Base-by-base conservation (phyloP, 140 eudicot genomes). In the Stevia rebaudiana region DNA sequence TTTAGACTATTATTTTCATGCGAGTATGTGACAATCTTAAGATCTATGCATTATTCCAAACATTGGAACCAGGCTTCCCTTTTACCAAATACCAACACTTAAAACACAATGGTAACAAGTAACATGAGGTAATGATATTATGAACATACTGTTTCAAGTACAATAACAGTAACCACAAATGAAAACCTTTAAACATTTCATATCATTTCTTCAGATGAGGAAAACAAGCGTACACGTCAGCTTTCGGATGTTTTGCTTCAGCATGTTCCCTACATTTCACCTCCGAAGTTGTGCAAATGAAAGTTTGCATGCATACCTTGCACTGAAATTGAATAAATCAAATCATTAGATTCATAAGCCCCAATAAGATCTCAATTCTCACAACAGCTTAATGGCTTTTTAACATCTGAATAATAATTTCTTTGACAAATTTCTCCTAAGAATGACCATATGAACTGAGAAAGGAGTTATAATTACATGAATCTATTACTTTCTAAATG, bases 201-300 rank as follows among this genome's bases (percentile, higher is more conserved):
- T 41, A 8, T 84, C 84, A 84, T 57, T 82, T 82, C 79, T 84
- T 84, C 21, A 87, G 85, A 70, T 87, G 94, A 13, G 95, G 95
- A 56, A 87, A 87, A 60, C 95, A 87, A 0, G 89, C 58, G 23
- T 3, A 10, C 37, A 76, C 59, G 47, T 87, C 94, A 33, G 85
- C 73, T 56, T 86, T 83, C 30, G 91, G 95, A 67, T 86, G 95
- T 55, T 83, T 87, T 57, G 95, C 95, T 64, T 87, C 95, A 11
- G 95, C 95, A 68, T 87, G 95, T 56, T 87, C 95, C 83, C 76
- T 85, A 80, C 95, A 87, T 49, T 87, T 87, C 83, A 80, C 95
- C 73, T 87, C 95, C 0, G 94, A 78, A 5, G 95, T 86, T 5
- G 95, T 86, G 90, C 95, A 86, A 3, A 86, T 86, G 68, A 86